These are phyloP conservation scores for Boletellus sp. DNA, from an alignment of 768 basidiomycete genomes.

Conservation along the genomic window DNA sequence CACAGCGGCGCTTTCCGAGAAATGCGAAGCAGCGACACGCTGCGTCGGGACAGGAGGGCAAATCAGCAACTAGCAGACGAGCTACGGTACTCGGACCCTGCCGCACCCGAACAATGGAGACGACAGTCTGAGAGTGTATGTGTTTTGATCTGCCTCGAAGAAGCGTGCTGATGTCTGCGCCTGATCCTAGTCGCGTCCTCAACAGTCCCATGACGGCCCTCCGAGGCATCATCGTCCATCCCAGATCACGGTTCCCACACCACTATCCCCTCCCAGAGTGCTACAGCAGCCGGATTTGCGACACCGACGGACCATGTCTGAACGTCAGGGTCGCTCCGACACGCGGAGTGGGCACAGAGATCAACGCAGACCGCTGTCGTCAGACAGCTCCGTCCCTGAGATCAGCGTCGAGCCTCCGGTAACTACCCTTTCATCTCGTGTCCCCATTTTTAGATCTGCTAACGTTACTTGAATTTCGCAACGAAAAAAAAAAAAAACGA, in stretches of 20 bases:
- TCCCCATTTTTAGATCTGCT: slow-evolving; percentile 12
- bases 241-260: slow-evolving; percentile 23
- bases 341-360: slow-evolving; percentile 15
- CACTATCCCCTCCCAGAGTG: slow-evolving; percentile 24
- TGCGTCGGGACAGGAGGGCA: slow-evolving; percentile 13
- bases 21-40: slow-evolving; percentile 16
- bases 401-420: slow-evolving; percentile 32
- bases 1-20: slow-evolving; percentile 11
- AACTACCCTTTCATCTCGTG: slow-evolving; percentile 8
- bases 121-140: slow-evolving; percentile 20
- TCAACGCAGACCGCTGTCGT: slow-evolving; percentile 27
- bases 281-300: slow-evolving; percentile 11
- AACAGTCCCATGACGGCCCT: slow-evolving; percentile 7
- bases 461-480: slow-evolving; percentile 6
- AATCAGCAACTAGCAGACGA: slow-evolving; percentile 34
- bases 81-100: slow-evolving; percentile 34
- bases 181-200: slow-evolving; percentile 9
- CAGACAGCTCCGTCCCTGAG: slow-evolving; percentile 34
- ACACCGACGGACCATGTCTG: slow-evolving; percentile 20
- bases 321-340: slow-evolving; percentile 25
- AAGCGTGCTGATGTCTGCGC: too few species aligned
- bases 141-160: neutral
- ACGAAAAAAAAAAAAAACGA: neutral
- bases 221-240: slow-evolving; percentile 17
- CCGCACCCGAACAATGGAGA: slow-evolving; percentile 31